A percentile compares a stretch with the other conserved stretches of the same genome.
These are phyloP conservation scores for Didymella lethalis DNA, from an alignment of 2,329 filamentous ascomycete species.

Conservation along the genomic window DNA sequence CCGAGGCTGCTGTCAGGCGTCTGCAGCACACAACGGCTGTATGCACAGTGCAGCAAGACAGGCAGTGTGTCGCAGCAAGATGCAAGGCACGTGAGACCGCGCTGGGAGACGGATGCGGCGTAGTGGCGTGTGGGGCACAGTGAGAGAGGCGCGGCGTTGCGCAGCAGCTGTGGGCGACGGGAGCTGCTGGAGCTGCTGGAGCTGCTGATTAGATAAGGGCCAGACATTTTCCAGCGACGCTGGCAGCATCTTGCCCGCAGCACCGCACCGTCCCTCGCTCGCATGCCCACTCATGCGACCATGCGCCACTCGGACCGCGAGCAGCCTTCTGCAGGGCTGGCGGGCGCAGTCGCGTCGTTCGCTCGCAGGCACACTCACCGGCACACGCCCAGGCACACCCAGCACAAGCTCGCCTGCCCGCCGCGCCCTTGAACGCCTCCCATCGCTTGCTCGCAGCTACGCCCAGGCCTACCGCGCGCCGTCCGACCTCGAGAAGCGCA, in stretches of 20 bases:
- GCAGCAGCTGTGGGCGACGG: neutral
- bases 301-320: conserved; percentile 55
- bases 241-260: conserved; percentile 2
- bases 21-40: neutral
- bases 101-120: conserved; percentile 15
- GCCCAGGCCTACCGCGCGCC: conserved; percentile 52
- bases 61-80: neutral
- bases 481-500: conserved; percentile 68
- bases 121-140: conserved; percentile 21
- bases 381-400: too few relatives aligned
- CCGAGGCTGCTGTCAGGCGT: neutral
- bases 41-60: neutral
- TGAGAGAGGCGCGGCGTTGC: neutral
- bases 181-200: neutral
- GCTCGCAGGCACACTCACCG: conserved; percentile 1
- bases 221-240: conserved; percentile 14
- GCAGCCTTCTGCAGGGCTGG: conserved; percentile 52
- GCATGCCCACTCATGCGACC: conserved; percentile 57
- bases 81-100: conserved; percentile 15
- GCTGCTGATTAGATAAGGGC: conserved; percentile 17
- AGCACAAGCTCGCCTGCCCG: neutral
- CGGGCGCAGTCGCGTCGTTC: conserved; percentile 39
- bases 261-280: conserved; percentile 20
- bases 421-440: conserved; percentile 38
- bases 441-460: conserved; percentile 26